Evolutionary conservation across 805 yeast species (phyloP), one percentile per base, ranked within the genome.

Genomic region (Tetrapisispora nanseiensis): DNA sequence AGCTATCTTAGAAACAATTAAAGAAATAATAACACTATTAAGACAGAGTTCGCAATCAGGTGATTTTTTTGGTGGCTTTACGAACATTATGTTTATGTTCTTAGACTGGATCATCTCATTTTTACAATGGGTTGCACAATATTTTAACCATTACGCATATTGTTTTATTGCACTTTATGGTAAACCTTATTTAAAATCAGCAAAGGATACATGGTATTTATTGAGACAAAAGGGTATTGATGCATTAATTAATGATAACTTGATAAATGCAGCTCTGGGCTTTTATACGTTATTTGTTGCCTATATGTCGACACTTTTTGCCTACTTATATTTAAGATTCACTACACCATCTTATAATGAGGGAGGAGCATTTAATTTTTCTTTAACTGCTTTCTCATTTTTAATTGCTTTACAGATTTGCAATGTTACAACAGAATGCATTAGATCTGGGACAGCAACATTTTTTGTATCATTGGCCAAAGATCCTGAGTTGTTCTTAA

Each of bases 91-190:
- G 3, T 67, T 71, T 42, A 60, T 79, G 32, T 61, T 78, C 32
- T 55, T 82, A 29, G 80, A 81, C 44, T 70, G 80, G 55, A 54
- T 83, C 22, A 61, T 86, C 33, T 73, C 80, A 5, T 62, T 83
- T 16, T 53, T 89, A 21, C 85, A 85, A 50, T 85, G 95, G 92
- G 47, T 82, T 38, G 82, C 84, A 19, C 72, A 79, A 46, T 87
- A 85, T 70, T 87, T 89, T 68, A 86, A 89, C 65, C 90, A 83
- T 58, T 89, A 86, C 57, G 95, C 96, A 6, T 85, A 83, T 59
- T 80, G 92, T 23, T 86, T 80, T 55, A 70, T 89, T 52, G 95
- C 96, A 0, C 70, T 89, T 20, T 90, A 86, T 62, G 97, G 97
- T 37, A 79, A 80, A 51, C 70, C 77, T 28, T 90, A 87, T 56